phyloP scores from a whole-genome alignment of 371 early-diverging fungal genomes.

The Rhizomucor miehei region DNA sequence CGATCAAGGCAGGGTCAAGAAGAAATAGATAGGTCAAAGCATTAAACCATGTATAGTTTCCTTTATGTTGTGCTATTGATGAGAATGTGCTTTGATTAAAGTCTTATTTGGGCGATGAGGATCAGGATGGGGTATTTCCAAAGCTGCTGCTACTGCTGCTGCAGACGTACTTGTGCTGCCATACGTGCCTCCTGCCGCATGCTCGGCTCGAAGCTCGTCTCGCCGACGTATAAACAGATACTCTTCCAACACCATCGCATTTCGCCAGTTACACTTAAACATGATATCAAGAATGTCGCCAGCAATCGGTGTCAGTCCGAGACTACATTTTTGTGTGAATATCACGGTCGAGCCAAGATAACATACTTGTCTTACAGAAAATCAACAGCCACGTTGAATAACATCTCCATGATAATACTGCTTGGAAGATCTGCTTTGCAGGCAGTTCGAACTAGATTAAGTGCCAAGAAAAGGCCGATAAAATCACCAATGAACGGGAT shows the following conservation, averaged over 20 bases:
- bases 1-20: conserved; percentile 24
- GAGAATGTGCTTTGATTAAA: too few species aligned
- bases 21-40: conserved; percentile 21
- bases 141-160: too few species aligned
- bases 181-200: conserved; percentile 12
- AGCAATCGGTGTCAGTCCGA: conserved; percentile 46
- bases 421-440: conserved; percentile 36
- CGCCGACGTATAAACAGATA: conserved; percentile 35
- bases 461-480: conserved; percentile 30
- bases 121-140: too few species aligned
- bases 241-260: conserved; percentile 44
- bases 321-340: conserved; percentile 1
- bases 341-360: background rate
- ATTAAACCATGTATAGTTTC: background rate
- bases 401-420: conserved; percentile 35
- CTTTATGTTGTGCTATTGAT: too few species aligned
- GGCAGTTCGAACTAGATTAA: conserved; percentile 36
- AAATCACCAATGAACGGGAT: conserved; percentile 50
- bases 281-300: conserved; percentile 51
- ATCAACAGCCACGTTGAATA: conserved; percentile 44
- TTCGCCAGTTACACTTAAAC: conserved; percentile 49
- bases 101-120: too few species aligned
- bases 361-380: conserved; percentile 19
- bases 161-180: conserved; percentile 4
- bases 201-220: conserved; percentile 35